phyloP scores from a whole-genome alignment of 2,329 filamentous ascomycete genomes.

The Daldinia sp. region DNA sequence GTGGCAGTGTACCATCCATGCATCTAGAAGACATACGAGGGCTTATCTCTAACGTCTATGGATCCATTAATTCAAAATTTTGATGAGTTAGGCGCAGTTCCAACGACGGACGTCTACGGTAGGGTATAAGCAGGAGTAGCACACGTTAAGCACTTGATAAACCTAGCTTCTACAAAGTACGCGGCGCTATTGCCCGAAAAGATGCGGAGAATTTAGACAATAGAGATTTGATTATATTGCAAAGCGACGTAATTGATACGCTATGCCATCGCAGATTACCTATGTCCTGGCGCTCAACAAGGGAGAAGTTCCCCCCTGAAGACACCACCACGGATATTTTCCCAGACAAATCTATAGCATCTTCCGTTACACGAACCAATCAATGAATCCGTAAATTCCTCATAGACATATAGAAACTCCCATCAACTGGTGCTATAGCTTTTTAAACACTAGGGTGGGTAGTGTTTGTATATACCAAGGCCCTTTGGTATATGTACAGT shows the following conservation, averaged over 20 bases:
- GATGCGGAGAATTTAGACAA: background rate
- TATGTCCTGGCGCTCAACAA: background rate
- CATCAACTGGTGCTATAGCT: background rate
- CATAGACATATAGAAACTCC: background rate
- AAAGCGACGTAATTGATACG: slow-evolving; percentile 5
- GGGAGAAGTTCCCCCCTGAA: background rate
- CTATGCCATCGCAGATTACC: background rate
- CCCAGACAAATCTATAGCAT: slow-evolving; percentile 1
- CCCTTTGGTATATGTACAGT: background rate
- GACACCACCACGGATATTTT: background rate
- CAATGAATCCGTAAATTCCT: background rate
- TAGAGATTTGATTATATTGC: slow-evolving; percentile 1
- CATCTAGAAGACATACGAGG: background rate
- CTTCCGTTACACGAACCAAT: slow-evolving; percentile 1
- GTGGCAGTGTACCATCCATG: slow-evolving; percentile 12
- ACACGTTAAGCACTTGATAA: background rate
- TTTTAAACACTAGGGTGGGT: background rate
- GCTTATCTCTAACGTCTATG: background rate
- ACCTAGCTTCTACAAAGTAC: background rate
- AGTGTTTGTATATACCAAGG: background rate
- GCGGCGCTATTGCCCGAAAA: background rate
- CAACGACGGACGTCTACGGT: background rate
- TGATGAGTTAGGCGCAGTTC: background rate
- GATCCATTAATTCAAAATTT: background rate
- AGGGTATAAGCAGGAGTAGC: background rate